Base-by-base conservation (phyloP, 2,329 filamentous ascomycete species). In the Capronia epimyces region DNA sequence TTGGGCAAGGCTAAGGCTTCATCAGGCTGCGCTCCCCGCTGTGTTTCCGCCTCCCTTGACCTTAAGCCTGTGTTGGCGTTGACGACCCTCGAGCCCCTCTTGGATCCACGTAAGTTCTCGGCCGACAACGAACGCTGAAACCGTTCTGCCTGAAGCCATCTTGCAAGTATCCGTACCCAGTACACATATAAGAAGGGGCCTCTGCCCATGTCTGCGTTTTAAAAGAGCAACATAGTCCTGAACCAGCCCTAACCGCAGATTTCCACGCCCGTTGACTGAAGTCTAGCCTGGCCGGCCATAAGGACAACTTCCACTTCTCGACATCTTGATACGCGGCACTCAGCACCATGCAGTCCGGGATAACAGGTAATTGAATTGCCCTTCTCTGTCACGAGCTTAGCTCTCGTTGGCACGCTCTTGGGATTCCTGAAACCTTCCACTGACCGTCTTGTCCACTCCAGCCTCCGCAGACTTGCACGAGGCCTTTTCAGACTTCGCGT, bases 301-400 rank as follows among this genome's bases (percentile, higher is more conserved):
- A 39, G 9, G 20, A 39, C 20, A 32, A 37, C 15, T 18, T 5
- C 6, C 34, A 3, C 15, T 37, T 18, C 34, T 31, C 24, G n/a
- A 20, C 5, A 43, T 9, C 37, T 29, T 10, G 15, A 22, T 41
- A 24, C 24, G 10, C 13, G 15, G 15, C 3, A 31, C 24, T 15
- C 21, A 15, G 5, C 60, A 69, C 58, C 25, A 75, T 75, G 71
- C 71, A 74, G 66, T 74, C 71, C n/a, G 71, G 71, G 64, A 74
- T 74, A 56, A 65, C 70, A 64, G 71, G 71, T 73, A 65, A 46
- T 56, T 12, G 22, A 37, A 25, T 15, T 25, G 21, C 22, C 32
- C 31, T 25, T 16, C 25, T 20, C 20, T 27, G 16, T 29, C 16
- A 24, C 15, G 15, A 12, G 20, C 22, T 22, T 10, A n/a, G 9